Evolutionary conservation across 805 yeast genomes (phyloP), one percentile per base, ranked within the genome.

Genomic region (Candida arabinofermentans): DNA sequence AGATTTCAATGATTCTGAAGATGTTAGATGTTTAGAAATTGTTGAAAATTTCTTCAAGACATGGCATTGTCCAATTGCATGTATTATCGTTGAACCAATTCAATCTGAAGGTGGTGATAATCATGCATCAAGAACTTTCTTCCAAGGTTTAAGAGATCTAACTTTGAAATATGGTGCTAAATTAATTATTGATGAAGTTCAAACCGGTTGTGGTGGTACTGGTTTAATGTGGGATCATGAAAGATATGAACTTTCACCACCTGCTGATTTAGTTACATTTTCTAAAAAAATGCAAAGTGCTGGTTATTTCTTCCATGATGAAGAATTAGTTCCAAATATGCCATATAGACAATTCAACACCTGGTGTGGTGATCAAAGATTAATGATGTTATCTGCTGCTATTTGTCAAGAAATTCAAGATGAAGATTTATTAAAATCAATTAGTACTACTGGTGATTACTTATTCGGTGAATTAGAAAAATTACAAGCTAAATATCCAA

Each of bases 51-150:
- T 85, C 49, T 75, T 88, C 62, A 66, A 71, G 41, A 71, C 74
- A 21, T 83, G 91, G 89, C 66, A 72, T 48, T 65, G 67, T 39
- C 95, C 96, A 44, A 81, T 91, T 53, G 96, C 96, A 35, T 96
- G 95, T 39, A 72, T 86, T 41, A 78, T 90, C 58, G 79, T 89
- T 49, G 97, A 90, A 71, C 97, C 97, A 48, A 80, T 86, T 50
- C 95, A 86, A 67, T 81, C 90, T 27, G 95, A 86, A 69, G 95
- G 95, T 63, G 95, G 95, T 65, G 95, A 86, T 66, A 84, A 86
- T 72, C 95, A 86, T 62, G 95, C 86, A 5, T 77, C 89, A 31
- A 70, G 77, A 27, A 75, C 66, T 29, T 86, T 83, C 70, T 86
- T 86, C 83, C 93, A 84, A 66, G 87, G 88, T 32, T 70, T 86